Evolutionary conservation across 495 filamentous ascomycete genomes (phyloP), one percentile per base, ranked within the genome.

Genomic region (Aspergillus cavernicola): DNA sequence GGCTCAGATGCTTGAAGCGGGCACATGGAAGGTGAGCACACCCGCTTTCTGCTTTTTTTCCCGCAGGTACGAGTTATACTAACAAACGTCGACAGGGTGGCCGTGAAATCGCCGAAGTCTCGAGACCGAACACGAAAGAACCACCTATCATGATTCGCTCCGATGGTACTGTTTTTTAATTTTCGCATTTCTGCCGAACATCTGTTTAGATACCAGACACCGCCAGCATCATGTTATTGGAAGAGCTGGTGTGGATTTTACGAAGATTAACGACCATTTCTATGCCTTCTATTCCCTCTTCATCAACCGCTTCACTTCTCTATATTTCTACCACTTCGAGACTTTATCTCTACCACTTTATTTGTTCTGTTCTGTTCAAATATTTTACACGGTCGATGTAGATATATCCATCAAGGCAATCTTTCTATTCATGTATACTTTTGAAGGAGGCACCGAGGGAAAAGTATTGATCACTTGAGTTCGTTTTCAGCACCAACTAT

Each of bases 121-220:
- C 88, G 50, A 79, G 93, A 55, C 93, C 93, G 6, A 97, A 97
- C 63, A 97, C 95, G 36, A 96, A 95, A 73, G 90, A 92, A 63
- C 90, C 95, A 16, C 93, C 93, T 4, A 97, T 98, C 61, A 86
- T 96, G 74, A 97, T 97, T 58, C 80, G 95, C 49, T 95, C 88
- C 54, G 93, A 98, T 66, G 93, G 93, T 39, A 97, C 93, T 7
- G 90, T 98, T 47, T 96, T 98, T 66, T 97, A 84, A 69, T 68
- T 58, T 59, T 35, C 53, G 46, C 63, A 49, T 55, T 52, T 28
- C 20, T 51, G 24, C 47, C 45, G 6, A 32, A 50, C 20, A 45
- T 60, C 61, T 60, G 45, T 62, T 61, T 66, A 60, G 64, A 73
- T 71, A 68, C 65, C 66, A 66, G 53, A 59, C 54, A 43, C 55